A percentile compares a stretch with the other conserved stretches of the same genome.
Evolutionary conservation across 75 land plant species (phyloP).

Genomic region (Ceratopteris richardii): DNA sequence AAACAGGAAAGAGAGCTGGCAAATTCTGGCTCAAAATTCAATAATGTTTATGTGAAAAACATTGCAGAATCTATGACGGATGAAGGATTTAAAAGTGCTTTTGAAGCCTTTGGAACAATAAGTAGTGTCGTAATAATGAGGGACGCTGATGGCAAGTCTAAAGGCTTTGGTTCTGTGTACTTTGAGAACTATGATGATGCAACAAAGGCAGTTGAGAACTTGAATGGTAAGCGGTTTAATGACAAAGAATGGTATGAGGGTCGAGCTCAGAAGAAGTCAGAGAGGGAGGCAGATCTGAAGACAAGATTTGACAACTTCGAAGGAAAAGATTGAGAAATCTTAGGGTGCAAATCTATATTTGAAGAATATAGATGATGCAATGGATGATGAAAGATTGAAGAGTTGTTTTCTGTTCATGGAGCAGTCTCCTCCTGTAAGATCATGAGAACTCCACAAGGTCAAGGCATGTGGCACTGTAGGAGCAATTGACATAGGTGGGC

Average conservation of each 20-base stretch:
- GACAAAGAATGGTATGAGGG: conserved; percentile 68
- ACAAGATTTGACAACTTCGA: conserved; percentile 50
- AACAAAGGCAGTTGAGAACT: conserved; percentile 41
- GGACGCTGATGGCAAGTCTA: conserved; percentile 55
- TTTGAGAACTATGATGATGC: conserved; percentile 58
- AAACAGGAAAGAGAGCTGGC: conserved; percentile 45
- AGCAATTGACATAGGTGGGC: too few relatives aligned
- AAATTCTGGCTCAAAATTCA: conserved; percentile 42
- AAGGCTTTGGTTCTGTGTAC: conserved; percentile 66
- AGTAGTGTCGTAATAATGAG: conserved; percentile 65
- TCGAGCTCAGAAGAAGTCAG: conserved; percentile 57
- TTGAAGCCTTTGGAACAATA: conserved; percentile 46
- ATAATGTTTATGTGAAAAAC: conserved; percentile 74
- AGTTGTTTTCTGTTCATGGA: conserved; percentile 57
- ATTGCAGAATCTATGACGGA: conserved; percentile 34
- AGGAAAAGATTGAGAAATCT: conserved; percentile 34
- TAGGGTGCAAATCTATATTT: conserved; percentile 59
- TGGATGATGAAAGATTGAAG: conserved; percentile 55
- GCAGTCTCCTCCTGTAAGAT: conserved; percentile 70
- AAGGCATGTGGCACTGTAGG: too few relatives aligned
- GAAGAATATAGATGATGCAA: conserved; percentile 56
- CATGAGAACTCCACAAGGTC: too few relatives aligned
- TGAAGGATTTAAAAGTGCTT: conserved; percentile 44
- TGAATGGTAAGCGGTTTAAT: conserved; percentile 31
- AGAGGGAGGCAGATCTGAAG: too few relatives aligned